Base-by-base conservation (phyloP, 23 red algal species). In the Gracilaria domingensis region DNA sequence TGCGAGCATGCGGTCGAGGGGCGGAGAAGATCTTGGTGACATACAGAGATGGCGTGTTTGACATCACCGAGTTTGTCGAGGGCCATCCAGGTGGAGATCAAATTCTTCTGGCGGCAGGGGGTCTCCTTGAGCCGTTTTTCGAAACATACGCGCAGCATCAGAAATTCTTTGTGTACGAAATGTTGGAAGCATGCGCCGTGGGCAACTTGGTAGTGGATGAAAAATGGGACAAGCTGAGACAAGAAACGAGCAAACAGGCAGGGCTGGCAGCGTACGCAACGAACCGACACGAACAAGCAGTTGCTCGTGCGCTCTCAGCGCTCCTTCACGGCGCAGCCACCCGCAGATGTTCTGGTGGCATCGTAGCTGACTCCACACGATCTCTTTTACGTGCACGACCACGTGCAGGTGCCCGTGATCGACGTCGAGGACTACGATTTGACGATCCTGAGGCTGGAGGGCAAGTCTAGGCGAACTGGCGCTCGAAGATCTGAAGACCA, bases 311-410 rank as follows among this genome's bases (percentile, higher is more conserved):
- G 85, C 61, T 55, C 57, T 16, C 50, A 75, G 4, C 30, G 40
- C 40, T 93, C 97, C 24, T 98, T 94, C 84, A 98, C 85, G 26
- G 97, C 97, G 23, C 93, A 98, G 83, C 84, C 97, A 13, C 82
- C 61, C 28, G 39, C 83, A 0, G 60, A 83, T 4, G 44, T 94
- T 12, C 88, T 98, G 1, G 85, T 88, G 37, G 57, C 23, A 25
- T 32, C 50, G 73, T 66, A 90, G 37, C 29, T 80, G 14, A 96
- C 94, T 1, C 93, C 97, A 32, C 94, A 89, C 64, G 93, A 89
- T 34, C 36, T 93, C 0, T 98, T 98, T 56, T 98, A 96, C 79
- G 90, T 94, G 75, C 73, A 93, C 28, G 94, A 95, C 64, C 97
- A 98, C 69, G 84, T 93, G 87, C 83, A 93, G 17, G 97, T 98